phyloP scores from a whole-genome alignment of 2,329 filamentous ascomycete genomes.

The Karstenula rhodostoma region DNA sequence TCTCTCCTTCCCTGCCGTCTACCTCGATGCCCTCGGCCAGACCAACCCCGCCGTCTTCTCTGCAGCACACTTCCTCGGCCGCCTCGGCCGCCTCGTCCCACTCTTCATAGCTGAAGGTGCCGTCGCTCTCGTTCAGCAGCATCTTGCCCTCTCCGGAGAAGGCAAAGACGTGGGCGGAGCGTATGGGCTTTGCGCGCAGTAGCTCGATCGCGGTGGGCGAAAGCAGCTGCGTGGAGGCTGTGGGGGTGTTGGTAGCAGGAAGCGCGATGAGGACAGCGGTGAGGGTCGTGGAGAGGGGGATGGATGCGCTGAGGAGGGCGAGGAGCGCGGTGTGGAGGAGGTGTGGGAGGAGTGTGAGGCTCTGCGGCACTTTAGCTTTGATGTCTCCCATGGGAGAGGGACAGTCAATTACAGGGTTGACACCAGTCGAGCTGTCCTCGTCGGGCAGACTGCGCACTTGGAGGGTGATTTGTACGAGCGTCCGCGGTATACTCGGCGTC shows the following conservation, averaged over 20 bases:
- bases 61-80: conserved; percentile 72
- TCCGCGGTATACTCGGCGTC: conserved; percentile 77
- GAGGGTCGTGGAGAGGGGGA: conserved; percentile 80
- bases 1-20: conserved; percentile 43
- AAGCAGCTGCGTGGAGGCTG: conserved; percentile 53
- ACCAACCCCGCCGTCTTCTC: conserved; percentile 45
- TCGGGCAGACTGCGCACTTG: conserved; percentile 76
- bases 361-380: conserved; percentile 56
- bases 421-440: conserved; percentile 69
- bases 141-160: conserved; percentile 74
- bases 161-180: conserved; percentile 85
- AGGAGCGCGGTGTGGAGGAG: conserved; percentile 85
- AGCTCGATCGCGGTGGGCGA: conserved; percentile 70
- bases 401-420: conserved; percentile 62
- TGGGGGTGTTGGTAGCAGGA: conserved; percentile 72
- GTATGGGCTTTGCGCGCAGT: conserved; percentile 72
- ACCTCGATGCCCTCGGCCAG: conserved; percentile 51
- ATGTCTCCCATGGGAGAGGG: conserved; percentile 15
- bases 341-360: conserved; percentile 80
- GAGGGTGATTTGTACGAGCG: conserved; percentile 81
- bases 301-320: conserved; percentile 80
- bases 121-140: conserved; percentile 82
- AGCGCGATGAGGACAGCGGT: conserved; percentile 84
- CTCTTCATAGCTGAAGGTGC: conserved; percentile 75
- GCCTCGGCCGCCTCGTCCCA: conserved; percentile 76